Percentiles rank a stretch among this genome's conserved stretches.
These are phyloP conservation scores for Pecoramyces ruminantium DNA, from an alignment of 192 early-diverging fungal genomes.

Conservation along the genomic window DNA sequence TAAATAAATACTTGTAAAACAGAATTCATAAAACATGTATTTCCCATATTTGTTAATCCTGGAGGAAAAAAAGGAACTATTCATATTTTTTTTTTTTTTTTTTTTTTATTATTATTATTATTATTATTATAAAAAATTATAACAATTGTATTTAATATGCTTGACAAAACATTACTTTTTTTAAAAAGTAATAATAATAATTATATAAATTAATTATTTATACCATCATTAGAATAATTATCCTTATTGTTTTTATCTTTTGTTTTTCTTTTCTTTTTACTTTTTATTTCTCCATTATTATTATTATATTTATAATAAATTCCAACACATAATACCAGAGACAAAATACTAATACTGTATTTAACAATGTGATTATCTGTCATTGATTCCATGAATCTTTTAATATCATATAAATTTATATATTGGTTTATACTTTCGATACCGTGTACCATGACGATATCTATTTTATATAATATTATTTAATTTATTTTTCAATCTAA, in stretches of 20 bases:
- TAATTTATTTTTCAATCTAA: too few relatives aligned
- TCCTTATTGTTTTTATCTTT: background rate
- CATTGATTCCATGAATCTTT: background rate
- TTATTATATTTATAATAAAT: background rate
- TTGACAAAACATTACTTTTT: too few relatives aligned
- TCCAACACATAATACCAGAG: background rate
- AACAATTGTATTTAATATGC: too few relatives aligned
- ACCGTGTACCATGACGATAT: background rate
- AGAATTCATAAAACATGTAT: constrained; percentile 79
- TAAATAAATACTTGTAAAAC: constrained; percentile 48
- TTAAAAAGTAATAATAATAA: too few relatives aligned
- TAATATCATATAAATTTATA: background rate
- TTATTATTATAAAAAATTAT: too few relatives aligned
- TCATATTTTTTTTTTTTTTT: too few relatives aligned
- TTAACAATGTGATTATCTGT: background rate
- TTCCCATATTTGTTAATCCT: constrained; percentile 66
- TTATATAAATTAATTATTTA: too few relatives aligned
- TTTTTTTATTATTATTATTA: too few relatives aligned
- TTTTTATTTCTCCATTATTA: background rate
- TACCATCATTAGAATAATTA: too few relatives aligned
- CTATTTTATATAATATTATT: too few relatives aligned
- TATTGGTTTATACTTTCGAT: background rate
- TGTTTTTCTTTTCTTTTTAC: background rate
- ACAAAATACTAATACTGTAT: background rate
- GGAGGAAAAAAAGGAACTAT: constrained; percentile 10